Evolutionary conservation across 441 rosid species (phyloP), one percentile per base, ranked within the genome.

Genomic region (Arabidopsis hybrid): DNA sequence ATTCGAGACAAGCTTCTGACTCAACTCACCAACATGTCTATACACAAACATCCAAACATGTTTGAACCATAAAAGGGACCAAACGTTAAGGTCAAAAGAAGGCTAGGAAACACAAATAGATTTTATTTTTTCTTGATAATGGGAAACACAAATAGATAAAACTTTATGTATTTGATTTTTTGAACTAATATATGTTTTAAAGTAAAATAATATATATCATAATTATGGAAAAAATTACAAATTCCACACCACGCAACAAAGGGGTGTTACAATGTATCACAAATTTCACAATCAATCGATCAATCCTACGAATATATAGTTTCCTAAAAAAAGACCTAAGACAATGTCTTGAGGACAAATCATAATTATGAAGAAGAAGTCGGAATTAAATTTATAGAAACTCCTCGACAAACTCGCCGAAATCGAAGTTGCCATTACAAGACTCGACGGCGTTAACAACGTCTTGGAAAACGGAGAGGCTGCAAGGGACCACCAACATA

Each of bases 401-500:
- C 79, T 91, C 96, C 66, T 89, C 91, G 7, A 89, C 91, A 40
- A 86, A 79, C 21, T 89, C 79, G 2, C 93, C 90, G n/a, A 91
- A 84, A 46, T 89, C 86, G 63, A 91, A 93, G 78, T 82, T 83
- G 7, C 87, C 88, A 12, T 87, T 83, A 72, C 85, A 83, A 53
- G 90, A 82, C 80, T 85, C 89, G 8, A 88, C 78, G 46, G 96
- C 97, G 60, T 73, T 83, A 7, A 90, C 78, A 21, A 93, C 88
- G 75, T 87, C 90, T 67, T 88, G 88, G 61, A 90, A 93, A 0
- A 90, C 78, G 4, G 95, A 64, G 18, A 89, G 87, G 70, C 82
- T 85, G 68, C 97, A 91, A 4, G 98, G 96, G 57, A 93, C 86
- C 47, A 93, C 90, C 56, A 93, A 76, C 69, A 81, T 80, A 59